phyloP scores from a whole-genome alignment of 768 basidiomycete genomes.

The Mycena galopus region DNA sequence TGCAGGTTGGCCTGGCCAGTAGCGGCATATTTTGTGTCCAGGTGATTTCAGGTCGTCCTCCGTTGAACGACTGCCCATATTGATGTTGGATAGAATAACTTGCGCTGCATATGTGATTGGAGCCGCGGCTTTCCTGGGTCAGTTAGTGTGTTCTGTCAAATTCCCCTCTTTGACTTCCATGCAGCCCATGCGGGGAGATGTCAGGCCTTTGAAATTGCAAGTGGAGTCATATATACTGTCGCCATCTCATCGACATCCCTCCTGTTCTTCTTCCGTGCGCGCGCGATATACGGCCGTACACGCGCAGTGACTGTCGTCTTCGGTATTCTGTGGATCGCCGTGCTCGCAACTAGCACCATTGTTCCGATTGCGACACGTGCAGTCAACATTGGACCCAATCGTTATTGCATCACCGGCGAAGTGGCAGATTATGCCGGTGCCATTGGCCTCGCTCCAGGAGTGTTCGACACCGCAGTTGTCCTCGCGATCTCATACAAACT shows the following conservation, averaged over 20 bases:
- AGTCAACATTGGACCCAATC: no score
- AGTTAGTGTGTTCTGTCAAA: background rate
- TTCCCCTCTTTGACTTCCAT: background rate
- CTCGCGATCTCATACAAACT: no score
- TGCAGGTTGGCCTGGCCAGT: no score
- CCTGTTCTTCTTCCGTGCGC: constrained; percentile 19
- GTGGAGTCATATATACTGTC: background rate
- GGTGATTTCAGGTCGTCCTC: background rate
- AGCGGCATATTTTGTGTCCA: no score
- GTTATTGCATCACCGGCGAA: no score
- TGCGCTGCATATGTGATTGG: background rate
- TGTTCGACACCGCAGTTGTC: background rate
- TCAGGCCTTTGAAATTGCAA: background rate
- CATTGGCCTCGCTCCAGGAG: no score
- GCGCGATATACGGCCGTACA: no score
- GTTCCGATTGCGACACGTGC: no score
- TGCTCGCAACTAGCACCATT: background rate
- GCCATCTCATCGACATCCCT: constrained; percentile 5
- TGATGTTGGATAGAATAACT: background rate
- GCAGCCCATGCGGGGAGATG: constrained; percentile 4
- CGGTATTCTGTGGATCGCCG: background rate
- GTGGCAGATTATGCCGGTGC: no score
- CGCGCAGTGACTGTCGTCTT: constrained; percentile 14
- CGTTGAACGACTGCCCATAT: background rate
- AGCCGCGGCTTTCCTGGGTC: constrained; percentile 8